Evolutionary conservation across 441 rosid genomes (phyloP), one percentile per base, ranked within the genome.

Genomic region (Hura crepitans): DNA sequence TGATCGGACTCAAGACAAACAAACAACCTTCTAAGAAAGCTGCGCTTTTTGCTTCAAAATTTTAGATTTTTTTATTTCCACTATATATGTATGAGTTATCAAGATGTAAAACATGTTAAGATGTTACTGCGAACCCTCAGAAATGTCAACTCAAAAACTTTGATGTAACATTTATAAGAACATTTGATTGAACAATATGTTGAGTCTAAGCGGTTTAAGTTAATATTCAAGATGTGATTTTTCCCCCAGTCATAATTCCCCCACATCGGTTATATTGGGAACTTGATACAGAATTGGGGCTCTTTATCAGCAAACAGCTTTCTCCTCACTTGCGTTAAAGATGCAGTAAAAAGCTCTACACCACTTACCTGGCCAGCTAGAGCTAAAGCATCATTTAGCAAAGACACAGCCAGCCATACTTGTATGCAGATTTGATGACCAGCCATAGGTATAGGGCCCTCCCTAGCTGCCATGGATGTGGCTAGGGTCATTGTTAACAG

Each of bases 301-400:
- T 22, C 27, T 6, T 1, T 43, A 13, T 46, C 23, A 22, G 31
- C 31, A 22, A 62, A 46, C 22, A 30, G 68, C 55, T 25, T 7
- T 31, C 56, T 33, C 37, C 50, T 14, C 15, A 39, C 49, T n/a
- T 13, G 23, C 5, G 15, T 47, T 35, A 72, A 75, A 72, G 62
- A 55, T 49, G 45, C 43, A 35, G 54, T 45, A n/a, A 50, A 22
- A 65, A 73, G 46, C 35, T 20, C 27, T 60, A 35, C 37, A 68
- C 53, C 27, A 55, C 37, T 57, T 77, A 88, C 99, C 97, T 95
- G 99, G 62, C 91, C 99, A 74, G 97, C 92, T 66, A 95, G 85
- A 72, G 99, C 99, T 77, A 95, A 83, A 69, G 97, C 97, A 81
- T 95, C 99, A 71, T 89, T 90, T 74, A 92, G 89, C 84, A 92